A percentile compares a stretch with the other conserved stretches of the same genome.
phyloP scores from a whole-genome alignment of 768 basidiomycete genomes.

The Russula brevipes region DNA sequence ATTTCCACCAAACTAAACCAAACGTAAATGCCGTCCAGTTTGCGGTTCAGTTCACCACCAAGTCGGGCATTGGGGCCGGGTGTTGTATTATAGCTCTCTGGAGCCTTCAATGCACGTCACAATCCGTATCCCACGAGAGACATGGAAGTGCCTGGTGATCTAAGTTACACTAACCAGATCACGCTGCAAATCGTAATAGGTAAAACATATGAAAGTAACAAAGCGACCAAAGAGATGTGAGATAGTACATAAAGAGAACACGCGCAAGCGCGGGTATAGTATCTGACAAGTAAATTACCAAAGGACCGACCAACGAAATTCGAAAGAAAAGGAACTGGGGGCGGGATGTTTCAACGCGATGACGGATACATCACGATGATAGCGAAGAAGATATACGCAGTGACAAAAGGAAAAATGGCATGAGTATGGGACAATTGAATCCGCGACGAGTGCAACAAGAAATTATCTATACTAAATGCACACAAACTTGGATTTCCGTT shows the following conservation, averaged over 20 bases:
- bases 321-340: neutral
- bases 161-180: conserved; percentile 6
- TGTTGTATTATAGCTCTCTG: no score
- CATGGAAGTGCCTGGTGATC: neutral
- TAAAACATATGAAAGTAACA: conserved; percentile 17
- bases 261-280: conserved; percentile 21
- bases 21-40: no score
- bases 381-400: neutral
- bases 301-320: conserved; percentile 4
- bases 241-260: conserved; percentile 13
- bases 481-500: conserved; percentile 88
- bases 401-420: conserved; percentile 1
- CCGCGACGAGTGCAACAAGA: conserved; percentile 11
- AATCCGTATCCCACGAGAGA: neutral
- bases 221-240: neutral
- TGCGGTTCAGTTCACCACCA: no score
- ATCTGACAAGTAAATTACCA: conserved; percentile 21
- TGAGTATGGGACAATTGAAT: conserved; percentile 7
- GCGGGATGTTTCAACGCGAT: neutral
- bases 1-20: no score
- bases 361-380: conserved; percentile 8
- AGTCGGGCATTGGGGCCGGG: no score
- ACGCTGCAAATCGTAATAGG: conserved; percentile 10
- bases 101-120: neutral
- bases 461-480: conserved; percentile 78